Evolutionary conservation across 139 green algal genomes (phyloP).

Genomic region (Chlorella sp.): DNA sequence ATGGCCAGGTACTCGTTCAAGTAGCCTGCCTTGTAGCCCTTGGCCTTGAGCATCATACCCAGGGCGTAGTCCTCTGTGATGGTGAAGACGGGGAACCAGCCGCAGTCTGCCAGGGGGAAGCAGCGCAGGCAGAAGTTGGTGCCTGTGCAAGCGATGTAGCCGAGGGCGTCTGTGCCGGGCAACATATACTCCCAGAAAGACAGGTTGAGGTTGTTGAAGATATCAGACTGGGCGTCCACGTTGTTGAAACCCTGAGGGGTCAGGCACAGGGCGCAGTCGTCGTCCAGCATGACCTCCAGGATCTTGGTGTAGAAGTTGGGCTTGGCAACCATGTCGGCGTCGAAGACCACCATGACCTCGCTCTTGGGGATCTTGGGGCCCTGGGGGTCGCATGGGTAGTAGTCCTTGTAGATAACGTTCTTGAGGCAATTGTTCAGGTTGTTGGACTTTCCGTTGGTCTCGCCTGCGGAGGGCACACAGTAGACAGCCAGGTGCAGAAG

Average conservation of each 20-base stretch:
- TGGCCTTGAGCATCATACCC: conserved; percentile 37
- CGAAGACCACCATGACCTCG: too few species aligned
- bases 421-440: too few species aligned
- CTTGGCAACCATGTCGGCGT: too few species aligned
- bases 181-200: conserved; percentile 29
- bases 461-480: too few species aligned
- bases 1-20: conserved; percentile 18
- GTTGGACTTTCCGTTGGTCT: too few species aligned
- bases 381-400: too few species aligned
- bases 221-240: conserved; percentile 62
- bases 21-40: conserved; percentile 16
- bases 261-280: conserved; percentile 22
- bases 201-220: conserved; percentile 85
- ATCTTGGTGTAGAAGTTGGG: too few species aligned
- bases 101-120: conserved; percentile 42
- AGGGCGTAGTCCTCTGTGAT: not conserved
- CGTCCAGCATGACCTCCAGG: too few species aligned
- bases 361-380: too few species aligned
- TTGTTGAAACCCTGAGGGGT: conserved; percentile 71
- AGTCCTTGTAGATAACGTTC: too few species aligned
- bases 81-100: conserved; percentile 52
- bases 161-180: conserved; percentile 14
- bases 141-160: conserved; percentile 42
- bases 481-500: too few species aligned
- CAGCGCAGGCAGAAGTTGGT: conserved; percentile 73